Evolutionary conservation across 2,329 filamentous ascomycete species (phyloP), one percentile per base, ranked within the genome.

Genomic region (Remersonia thermophila): DNA sequence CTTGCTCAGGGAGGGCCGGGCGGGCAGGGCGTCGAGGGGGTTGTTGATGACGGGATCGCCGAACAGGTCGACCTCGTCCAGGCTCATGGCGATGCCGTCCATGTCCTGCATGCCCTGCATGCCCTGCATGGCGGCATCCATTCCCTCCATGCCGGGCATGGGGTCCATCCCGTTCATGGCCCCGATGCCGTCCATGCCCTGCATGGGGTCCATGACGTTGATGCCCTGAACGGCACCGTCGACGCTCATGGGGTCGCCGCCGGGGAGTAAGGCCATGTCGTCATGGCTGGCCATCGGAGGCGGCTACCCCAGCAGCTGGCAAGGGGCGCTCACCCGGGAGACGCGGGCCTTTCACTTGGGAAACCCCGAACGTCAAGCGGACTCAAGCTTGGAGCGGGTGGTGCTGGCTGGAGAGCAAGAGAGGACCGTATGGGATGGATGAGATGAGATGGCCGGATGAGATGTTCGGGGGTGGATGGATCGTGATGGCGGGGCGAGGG

Each of bases 1-100:
- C 55, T 80, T 83, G 37, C 72, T 66, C 10, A 69, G 64, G 20
- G 71, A 64, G 9, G 45, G 42, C 3, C 66, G 57, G 6, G 65
- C 48, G 16, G 70, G 59, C 15, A 77, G 58, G 10, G 69, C 61
- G 28, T 33, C 38, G 12, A 81, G 58, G 31, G 65, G 42, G 37
- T 44, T 45, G 14, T 47, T 45, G 35, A 53, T 43, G 32, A 58
- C 55, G 20, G 55, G 47, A 34, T 55, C 56, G 9, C 56, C 56
- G 32, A 58, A 67, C 43, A 72, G 54, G 47, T 73, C 71, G 54
- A 74, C 70, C 44, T 76, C 70, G 53, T 87, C 82, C 51, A 82
- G 76, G 29, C 81, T 76, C 46, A 73, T 60, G 38, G 65, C 60
- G 37, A 65, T 63, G 27, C 65, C 61, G n/a, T 30, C 39, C 32